These are phyloP conservation scores for Fusarium equiseti DNA, from an alignment of 2,329 filamentous ascomycete genomes.

Conservation along the genomic window DNA sequence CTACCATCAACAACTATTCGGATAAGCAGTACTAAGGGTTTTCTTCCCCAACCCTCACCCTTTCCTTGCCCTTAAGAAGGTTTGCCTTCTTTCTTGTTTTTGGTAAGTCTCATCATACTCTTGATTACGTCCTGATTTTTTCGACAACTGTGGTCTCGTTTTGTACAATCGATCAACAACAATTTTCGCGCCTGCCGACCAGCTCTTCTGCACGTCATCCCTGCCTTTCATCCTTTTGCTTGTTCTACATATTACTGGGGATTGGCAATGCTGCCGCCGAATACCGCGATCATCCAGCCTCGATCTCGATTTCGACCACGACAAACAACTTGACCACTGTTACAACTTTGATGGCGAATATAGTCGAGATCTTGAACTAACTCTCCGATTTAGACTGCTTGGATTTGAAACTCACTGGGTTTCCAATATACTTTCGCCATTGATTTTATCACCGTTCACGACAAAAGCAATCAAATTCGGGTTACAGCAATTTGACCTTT, in stretches of 20 bases:
- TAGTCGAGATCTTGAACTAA: constrained; percentile 15
- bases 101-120: constrained; percentile 34
- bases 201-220: background rate
- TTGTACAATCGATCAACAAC: constrained; percentile 7
- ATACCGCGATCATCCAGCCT: background rate
- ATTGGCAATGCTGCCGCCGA: background rate
- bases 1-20: constrained; percentile 29
- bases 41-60: constrained; percentile 8
- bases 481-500: constrained; percentile 12
- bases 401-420: constrained; percentile 22
- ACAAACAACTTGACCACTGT: background rate
- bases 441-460: constrained; percentile 27
- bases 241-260: background rate
- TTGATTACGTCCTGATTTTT: background rate
- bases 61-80: constrained; percentile 25
- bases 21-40: constrained; percentile 34
- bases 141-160: background rate
- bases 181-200: background rate
- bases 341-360: background rate
- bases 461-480: constrained; percentile 28
- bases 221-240: background rate
- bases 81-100: constrained; percentile 36
- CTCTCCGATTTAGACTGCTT: constrained; percentile 12
- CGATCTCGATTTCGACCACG: background rate
- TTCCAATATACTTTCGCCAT: constrained; percentile 20